Base-by-base conservation (phyloP, 1,284 basidiomycete species). In the Fomitopsis pinicola region DNA sequence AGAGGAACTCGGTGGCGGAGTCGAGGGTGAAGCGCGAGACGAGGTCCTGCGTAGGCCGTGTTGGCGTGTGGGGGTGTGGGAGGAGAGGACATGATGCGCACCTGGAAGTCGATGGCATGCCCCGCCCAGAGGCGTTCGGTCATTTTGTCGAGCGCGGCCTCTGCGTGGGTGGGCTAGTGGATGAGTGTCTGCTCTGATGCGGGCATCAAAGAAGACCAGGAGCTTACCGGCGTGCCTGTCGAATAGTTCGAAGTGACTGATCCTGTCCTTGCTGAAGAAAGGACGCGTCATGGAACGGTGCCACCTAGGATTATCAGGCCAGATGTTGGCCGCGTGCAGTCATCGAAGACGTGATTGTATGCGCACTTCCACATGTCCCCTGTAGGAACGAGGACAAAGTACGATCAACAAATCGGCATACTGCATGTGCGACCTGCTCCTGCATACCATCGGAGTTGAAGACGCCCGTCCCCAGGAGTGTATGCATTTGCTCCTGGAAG, bases 1-100 rank as follows among this genome's bases (percentile, higher is more conserved):
- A 79, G 55, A 80, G 72, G 63, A 79, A 79, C 55, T 78, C 77
- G 6, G 76, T 75, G 0, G 78, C 76, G 38, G 72, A 71, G 63
- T 78, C 77, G 42, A 79, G 69, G 1, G 77, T 78, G 65, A 79
- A 77, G 14, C 77, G 68, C 14, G 73, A 67, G 42, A 75, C 64
- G 26, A 75, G 61, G 59, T 78, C 76, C 68, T 74, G 57, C 19
- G 17, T 7, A 10, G n/a, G 35, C 5, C 9, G 14, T 15, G 38
- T 40, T 40, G 6, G 12, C 30, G 38, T 40, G 38, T 6, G 35
- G 35, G 7, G 42, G 15, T 36, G 26, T 10, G 28, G 30, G 45
- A 12, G 17, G 22, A 40, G n/a, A 15, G 35, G 48, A 8, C 30
- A 33, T 28, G 28, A 3, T n/a, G 33, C 28, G 55, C 30, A 63